Conservation (phyloP, 371 early-diverging fungal species). For the Actinomortierella ambigua region DNA sequence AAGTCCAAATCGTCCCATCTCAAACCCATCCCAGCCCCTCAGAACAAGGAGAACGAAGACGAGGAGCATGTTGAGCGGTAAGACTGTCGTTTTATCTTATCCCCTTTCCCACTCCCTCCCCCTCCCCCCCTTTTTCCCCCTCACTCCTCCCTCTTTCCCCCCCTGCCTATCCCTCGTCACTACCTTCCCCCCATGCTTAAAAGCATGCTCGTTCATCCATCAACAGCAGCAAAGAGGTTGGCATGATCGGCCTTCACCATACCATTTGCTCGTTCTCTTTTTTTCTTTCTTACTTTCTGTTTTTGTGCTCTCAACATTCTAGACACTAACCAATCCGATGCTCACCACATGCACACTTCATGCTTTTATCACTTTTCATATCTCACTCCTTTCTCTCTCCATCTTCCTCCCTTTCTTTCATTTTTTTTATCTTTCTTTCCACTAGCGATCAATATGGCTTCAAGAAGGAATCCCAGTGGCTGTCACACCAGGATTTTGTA, state of each 20-base stretch:
- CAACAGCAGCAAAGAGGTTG: background rate
- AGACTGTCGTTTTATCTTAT: background rate
- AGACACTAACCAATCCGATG: no score
- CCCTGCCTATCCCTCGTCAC: no score
- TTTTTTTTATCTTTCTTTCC: constrained; percentile 3
- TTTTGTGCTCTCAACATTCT: no score
- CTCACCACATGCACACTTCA: no score
- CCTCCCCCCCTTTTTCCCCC: no score
- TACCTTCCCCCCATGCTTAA: no score
- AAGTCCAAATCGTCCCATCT: constrained; percentile 32
- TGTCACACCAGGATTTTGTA: constrained; percentile 58
- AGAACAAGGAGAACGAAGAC: constrained; percentile 22
- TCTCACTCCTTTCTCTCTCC: background rate
- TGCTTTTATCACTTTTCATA: no score
- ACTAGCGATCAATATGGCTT: constrained; percentile 74
- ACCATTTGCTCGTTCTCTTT: background rate
- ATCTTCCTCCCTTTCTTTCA: constrained; percentile 9
- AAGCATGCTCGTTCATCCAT: no score
- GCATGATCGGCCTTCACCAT: background rate
- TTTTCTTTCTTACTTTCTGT: background rate
- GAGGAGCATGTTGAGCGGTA: constrained; percentile 46
- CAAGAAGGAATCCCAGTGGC: constrained; percentile 64
- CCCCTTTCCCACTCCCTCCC: no score
- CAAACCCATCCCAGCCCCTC: constrained; percentile 35
- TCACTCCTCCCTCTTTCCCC: no score